Evolutionary conservation across 257 asterid genomes (phyloP), one percentile per base, ranked within the genome.

Genomic region (Solanum peruvianum): DNA sequence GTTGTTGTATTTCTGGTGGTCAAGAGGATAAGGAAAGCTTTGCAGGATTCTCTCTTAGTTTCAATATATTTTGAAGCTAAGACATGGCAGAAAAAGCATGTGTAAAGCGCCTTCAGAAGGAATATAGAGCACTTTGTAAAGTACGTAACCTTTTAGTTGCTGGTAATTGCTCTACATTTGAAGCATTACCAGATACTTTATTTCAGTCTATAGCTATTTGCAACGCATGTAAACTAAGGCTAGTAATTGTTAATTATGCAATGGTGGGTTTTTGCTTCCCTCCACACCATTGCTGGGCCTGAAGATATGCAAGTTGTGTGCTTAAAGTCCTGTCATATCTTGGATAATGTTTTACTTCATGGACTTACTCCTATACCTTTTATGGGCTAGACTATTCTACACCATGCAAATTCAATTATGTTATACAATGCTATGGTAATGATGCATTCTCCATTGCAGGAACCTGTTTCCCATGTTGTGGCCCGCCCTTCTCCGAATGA

Each of bases 81-180:
- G 75, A 90, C 69, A 97, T 97, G 99, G 92, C 98, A 70, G 96
- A 92, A 89, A 96, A 89, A 72, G 96, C 95, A 18, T 97, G 99
- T 73, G 96, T 96, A 52, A 95, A 95, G 92, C 99, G 99, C 88
- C 98, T 97, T 47, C 99, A 95, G 89, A 97, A 96, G 92, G 99
- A 97, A 92, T 96, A 94, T 89, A 92, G 99, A 93, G 93, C 99
- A 84, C 98, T 97, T 62, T 95, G 98, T 89, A 96, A 97, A 91
- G 99, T 97, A 91, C 89, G 97, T 69, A 25, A 69, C 52, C 86
- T 35, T 78, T 83, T 76, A 67, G 60, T 71, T 88, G 31, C 87
- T 39, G 1, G 75, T 62, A 84, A 62, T 75, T 47, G 29, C 87
- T 42, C 78, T 37, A 25, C 72, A 86, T 47, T 11, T 78, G 88